These are phyloP conservation scores for Lathyrus aphaca DNA, from an alignment of 306 rosid genomes.

Conservation along the genomic window DNA sequence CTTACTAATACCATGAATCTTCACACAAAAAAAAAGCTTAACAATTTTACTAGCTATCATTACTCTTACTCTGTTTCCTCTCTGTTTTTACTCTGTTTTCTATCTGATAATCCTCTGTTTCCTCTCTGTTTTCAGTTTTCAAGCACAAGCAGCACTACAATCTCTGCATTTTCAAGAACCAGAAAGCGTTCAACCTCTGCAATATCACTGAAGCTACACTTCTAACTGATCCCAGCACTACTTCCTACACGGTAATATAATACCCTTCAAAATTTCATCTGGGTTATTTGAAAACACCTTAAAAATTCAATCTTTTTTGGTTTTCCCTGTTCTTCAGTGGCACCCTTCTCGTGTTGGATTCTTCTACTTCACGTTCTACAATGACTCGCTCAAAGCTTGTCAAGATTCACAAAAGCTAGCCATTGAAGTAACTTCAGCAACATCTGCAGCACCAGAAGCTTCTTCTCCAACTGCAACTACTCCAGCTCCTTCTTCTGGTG, in stretches of 20 bases:
- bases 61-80: constrained; percentile 29
- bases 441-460: constrained; percentile 34
- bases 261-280: constrained; percentile 28
- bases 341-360: constrained; percentile 86
- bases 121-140: constrained; percentile 56
- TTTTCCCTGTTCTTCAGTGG: constrained; percentile 58
- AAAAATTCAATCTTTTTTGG: constrained; percentile 25
- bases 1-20: constrained; percentile 4
- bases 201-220: constrained; percentile 78
- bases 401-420: constrained; percentile 73
- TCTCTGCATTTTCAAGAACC: constrained; percentile 93
- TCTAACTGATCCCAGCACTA: constrained; percentile 60
- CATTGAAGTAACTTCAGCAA: constrained; percentile 53
- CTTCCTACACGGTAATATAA: constrained; percentile 68
- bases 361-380: constrained; percentile 85
- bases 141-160: constrained; percentile 69
- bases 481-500: constrained; percentile 65
- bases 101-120: constrained; percentile 1
- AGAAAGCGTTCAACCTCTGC: constrained; percentile 71
- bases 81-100: not conserved
- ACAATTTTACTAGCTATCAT: constrained; percentile 31
- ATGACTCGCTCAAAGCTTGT: constrained; percentile 62
- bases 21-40: not conserved
- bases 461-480: constrained; percentile 53
- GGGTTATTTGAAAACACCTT: constrained; percentile 6